These are phyloP conservation scores for Debaryomyces tyrocola DNA, from an alignment of 805 yeast genomes.

Conservation along the genomic window DNA sequence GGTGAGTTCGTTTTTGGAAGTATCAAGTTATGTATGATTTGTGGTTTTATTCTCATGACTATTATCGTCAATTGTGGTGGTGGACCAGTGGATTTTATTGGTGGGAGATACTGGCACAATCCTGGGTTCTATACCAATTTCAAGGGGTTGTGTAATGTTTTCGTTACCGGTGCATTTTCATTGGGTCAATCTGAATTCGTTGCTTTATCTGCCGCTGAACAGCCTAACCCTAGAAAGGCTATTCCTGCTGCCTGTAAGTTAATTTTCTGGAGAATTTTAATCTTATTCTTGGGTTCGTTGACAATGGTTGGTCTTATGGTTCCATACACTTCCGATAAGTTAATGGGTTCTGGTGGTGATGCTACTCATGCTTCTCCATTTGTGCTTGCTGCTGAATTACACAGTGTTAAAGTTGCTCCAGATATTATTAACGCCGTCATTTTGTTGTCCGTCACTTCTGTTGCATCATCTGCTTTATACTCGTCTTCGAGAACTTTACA, in stretches of 20 bases:
- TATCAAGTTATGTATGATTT: constrained; percentile 34
- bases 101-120: constrained; percentile 32
- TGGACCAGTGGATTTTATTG: constrained; percentile 32
- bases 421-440: constrained; percentile 43
- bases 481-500: constrained; percentile 44
- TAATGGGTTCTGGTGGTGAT: constrained; percentile 34
- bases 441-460: constrained; percentile 41
- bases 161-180: constrained; percentile 33
- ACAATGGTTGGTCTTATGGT: constrained; percentile 40
- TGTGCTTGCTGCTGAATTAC: constrained; percentile 43
- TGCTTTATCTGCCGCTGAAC: constrained; percentile 30
- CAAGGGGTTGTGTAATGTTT: constrained; percentile 30
- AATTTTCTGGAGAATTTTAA: constrained; percentile 36
- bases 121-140: constrained; percentile 30
- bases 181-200: constrained; percentile 36
- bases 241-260: constrained; percentile 43
- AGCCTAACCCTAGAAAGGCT: constrained; percentile 28
- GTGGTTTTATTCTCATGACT: constrained; percentile 43
- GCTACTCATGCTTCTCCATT: constrained; percentile 41
- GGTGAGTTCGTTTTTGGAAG: constrained; percentile 42
- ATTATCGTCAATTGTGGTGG: constrained; percentile 42
- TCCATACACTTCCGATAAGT: constrained; percentile 30
- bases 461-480: constrained; percentile 43
- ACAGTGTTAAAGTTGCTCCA: constrained; percentile 39
- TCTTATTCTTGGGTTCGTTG: constrained; percentile 42